Conservation (phyloP, 1,284 basidiomycete species). For the Trichosporon ovoides region DNA sequence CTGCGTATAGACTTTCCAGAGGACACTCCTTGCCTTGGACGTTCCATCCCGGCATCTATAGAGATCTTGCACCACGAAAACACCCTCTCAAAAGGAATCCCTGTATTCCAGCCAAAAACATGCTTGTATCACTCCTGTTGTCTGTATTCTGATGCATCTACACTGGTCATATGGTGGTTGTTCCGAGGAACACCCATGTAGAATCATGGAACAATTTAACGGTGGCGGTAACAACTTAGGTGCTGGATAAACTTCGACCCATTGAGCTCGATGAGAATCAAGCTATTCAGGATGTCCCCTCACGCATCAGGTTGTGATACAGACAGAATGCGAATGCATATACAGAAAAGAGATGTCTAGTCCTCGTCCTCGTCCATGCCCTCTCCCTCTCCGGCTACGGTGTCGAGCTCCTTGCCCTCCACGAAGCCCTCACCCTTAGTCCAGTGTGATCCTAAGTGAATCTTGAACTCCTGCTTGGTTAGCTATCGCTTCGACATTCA, state of each 20-base stretch:
- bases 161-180: not conserved
- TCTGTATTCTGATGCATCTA: slow-evolving; percentile 6
- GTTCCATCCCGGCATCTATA: not conserved
- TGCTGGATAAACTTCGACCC: not conserved
- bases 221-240: no score
- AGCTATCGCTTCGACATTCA: not conserved
- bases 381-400: slow-evolving; percentile 21
- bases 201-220: no score
- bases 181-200: no score
- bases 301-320: not conserved
- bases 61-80: not conserved
- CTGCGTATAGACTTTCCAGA: not conserved
- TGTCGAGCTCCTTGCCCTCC: slow-evolving; percentile 57
- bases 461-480: slow-evolving; percentile 56
- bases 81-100: not conserved
- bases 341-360: slow-evolving; percentile 18
- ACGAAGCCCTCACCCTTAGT: slow-evolving; percentile 60
- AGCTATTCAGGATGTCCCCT: not conserved
- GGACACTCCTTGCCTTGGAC: not conserved
- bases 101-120: slow-evolving; percentile 2
- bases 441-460: slow-evolving; percentile 69
- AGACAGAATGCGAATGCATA: slow-evolving; percentile 20
- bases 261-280: not conserved
- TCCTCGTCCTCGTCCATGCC: slow-evolving; percentile 41
- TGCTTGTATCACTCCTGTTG: slow-evolving; percentile 4